A percentile compares a stretch with the other conserved stretches of the same genome.
Conservation (phyloP, 371 early-diverging fungal genomes). For the Sporodiniella umbellata region DNA sequence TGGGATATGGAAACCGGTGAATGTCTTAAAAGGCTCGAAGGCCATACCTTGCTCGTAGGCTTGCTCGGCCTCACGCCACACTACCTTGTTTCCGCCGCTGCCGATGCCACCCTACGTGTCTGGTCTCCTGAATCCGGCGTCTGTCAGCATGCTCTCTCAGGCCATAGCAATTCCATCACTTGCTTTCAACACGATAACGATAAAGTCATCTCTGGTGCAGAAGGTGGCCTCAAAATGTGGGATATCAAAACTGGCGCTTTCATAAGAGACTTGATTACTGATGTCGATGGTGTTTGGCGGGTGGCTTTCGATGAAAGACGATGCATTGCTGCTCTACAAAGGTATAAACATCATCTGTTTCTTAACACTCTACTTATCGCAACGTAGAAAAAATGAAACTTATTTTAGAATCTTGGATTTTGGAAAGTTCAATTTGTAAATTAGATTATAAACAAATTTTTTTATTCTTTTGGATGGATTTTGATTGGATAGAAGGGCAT, state of each 20-base stretch:
- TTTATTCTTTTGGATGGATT: not conserved
- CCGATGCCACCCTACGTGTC: constrained; percentile 91
- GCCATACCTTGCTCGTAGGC: constrained; percentile 92
- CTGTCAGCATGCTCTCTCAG: constrained; percentile 63
- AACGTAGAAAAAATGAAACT: constrained; percentile 35
- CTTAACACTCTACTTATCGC: not conserved
- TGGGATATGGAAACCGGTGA: constrained; percentile 89
- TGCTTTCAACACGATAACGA: constrained; percentile 91
- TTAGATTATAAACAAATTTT: not conserved
- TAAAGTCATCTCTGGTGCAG: constrained; percentile 91
- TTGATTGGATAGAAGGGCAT: no score
- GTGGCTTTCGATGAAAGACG: constrained; percentile 82
- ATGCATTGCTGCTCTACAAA: constrained; percentile 85
- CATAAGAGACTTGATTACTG: constrained; percentile 70
- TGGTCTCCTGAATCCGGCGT: constrained; percentile 86
- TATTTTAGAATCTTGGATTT: constrained; percentile 54
- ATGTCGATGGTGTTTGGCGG: constrained; percentile 88
- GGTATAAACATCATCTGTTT: constrained; percentile 32
- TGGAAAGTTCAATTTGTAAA: constrained; percentile 28
- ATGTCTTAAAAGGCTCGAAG: constrained; percentile 60
- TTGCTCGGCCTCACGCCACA: constrained; percentile 80
- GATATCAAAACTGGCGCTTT: constrained; percentile 80
- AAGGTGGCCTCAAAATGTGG: constrained; percentile 94
- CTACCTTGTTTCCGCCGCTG: constrained; percentile 91
- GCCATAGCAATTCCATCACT: constrained; percentile 86